phyloP scores from a whole-genome alignment of 768 basidiomycete genomes.

The Boletus sp. region DNA sequence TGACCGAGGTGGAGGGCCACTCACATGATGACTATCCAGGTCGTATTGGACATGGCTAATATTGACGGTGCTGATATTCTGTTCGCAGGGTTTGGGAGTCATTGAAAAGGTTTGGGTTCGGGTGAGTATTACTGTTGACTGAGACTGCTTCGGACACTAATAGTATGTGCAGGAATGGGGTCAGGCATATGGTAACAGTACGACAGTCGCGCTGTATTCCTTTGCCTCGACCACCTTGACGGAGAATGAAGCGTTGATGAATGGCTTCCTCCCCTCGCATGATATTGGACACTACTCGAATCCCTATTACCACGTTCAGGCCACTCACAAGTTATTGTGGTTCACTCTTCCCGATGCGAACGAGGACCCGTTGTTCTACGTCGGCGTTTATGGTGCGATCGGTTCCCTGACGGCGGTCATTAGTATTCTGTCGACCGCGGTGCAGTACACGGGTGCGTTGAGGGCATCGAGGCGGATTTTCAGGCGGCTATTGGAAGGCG shows the following conservation, averaged over 20 bases:
- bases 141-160: not conserved
- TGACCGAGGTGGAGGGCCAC: not conserved
- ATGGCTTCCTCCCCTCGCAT: constrained; percentile 20
- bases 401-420: constrained; percentile 49
- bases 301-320: constrained; percentile 17
- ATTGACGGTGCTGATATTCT: constrained; percentile 21
- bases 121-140: constrained; percentile 8
- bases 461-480: constrained; percentile 37
- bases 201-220: constrained; percentile 7
- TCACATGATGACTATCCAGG: constrained; percentile 8
- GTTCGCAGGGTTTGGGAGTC: constrained; percentile 27
- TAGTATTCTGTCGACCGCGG: constrained; percentile 43
- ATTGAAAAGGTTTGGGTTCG: constrained; percentile 32
- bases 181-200: constrained; percentile 18
- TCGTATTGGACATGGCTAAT: constrained; percentile 34
- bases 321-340: constrained; percentile 8
- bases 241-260: constrained; percentile 32
- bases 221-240: constrained; percentile 23
- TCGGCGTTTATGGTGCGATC: constrained; percentile 64
- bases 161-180: constrained; percentile 28
- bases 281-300: constrained; percentile 15
- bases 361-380: constrained; percentile 68
- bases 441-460: constrained; percentile 57
- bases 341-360: constrained; percentile 46
- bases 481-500: constrained; percentile 58